Evolutionary conservation across 2,329 filamentous ascomycete genomes (phyloP), one percentile per base, ranked within the genome.

Genomic region (Reticulascus tulasneorum): DNA sequence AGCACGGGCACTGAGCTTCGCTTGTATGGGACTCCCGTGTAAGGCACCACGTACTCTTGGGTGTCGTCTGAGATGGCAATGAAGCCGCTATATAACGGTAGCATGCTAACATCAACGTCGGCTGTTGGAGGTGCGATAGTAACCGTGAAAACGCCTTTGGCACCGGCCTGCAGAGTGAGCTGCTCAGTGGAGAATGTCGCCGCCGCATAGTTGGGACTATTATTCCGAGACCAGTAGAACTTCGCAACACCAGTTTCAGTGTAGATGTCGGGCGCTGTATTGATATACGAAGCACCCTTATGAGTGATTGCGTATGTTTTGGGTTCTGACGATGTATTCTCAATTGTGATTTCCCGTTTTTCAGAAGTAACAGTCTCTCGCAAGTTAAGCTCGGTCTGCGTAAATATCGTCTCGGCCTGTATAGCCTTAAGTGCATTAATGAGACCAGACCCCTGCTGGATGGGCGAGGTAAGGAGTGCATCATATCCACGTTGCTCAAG

Each of bases 211-310:
- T 28, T 11, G 11, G 28, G 16, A 10, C 25, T 37, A 21, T 24
- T 36, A 15, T 40, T 40, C 12, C n/a, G 34, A 6, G 15, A 6
- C 38, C 33, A 40, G 33, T 40, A 40, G 33, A 40, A 40, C 38
- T 36, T 40, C 7, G 32, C 33, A 21, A 36, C 29, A 17, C 28
- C 24, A 12, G 36, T 29, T 5, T 9, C 10, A 13, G 20, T 26
- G 13, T 33, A 36, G 23, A 13, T 34, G 8, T 32, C 13, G 15
- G 38, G 38, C 16, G 37, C 23, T 18, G 18, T 34, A 19, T 40
- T 15, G 16, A 37, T 29, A 9, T 40, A 23, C 5, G 33, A 33
- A 10, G 38, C 38, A 9, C 33, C 33, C 33, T 29, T 29, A 17
- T 40, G 38, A 4, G 24, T 29, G 23, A 40, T 15, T 10, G 10